Conservation (phyloP, 306 rosid genomes). For the Quercus engelmannii region DNA sequence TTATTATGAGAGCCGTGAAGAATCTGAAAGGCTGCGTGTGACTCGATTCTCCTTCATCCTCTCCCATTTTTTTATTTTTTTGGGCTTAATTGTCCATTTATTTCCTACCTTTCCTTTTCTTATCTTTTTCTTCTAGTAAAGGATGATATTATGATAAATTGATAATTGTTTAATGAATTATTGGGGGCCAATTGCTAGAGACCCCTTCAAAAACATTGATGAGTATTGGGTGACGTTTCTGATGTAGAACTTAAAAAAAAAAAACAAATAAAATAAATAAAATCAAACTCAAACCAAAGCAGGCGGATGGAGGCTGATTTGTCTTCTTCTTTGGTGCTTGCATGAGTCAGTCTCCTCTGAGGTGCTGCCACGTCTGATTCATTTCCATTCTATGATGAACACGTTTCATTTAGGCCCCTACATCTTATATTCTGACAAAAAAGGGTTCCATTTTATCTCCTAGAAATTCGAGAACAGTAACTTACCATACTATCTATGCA, state of each 20-base stretch:
- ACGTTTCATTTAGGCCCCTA: neutral
- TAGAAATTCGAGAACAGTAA: neutral
- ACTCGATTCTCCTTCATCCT: neutral
- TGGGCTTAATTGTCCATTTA: neutral
- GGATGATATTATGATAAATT: neutral
- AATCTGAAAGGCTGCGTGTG: conserved; percentile 17
- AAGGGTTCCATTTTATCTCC: neutral
- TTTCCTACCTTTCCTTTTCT: neutral
- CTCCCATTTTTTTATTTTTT: no score
- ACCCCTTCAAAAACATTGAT: neutral
- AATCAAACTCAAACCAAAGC: neutral
- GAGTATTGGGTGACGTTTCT: neutral
- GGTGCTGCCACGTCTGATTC: neutral
- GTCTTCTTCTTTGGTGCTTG: neutral
- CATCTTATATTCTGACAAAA: neutral
- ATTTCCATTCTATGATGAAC: neutral
- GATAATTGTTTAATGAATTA: neutral
- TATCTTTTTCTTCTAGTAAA: neutral
- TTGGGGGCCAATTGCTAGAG: neutral
- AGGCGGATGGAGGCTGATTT: neutral
- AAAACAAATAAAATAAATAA: neutral
- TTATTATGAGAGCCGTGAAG: conserved; percentile 17
- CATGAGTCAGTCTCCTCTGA: neutral
- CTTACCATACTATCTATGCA: neutral
- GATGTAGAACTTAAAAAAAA: neutral